Evolutionary conservation across 768 basidiomycete genomes (phyloP), one percentile per base, ranked within the genome.

Genomic region (Favolaschia claudopus): DNA sequence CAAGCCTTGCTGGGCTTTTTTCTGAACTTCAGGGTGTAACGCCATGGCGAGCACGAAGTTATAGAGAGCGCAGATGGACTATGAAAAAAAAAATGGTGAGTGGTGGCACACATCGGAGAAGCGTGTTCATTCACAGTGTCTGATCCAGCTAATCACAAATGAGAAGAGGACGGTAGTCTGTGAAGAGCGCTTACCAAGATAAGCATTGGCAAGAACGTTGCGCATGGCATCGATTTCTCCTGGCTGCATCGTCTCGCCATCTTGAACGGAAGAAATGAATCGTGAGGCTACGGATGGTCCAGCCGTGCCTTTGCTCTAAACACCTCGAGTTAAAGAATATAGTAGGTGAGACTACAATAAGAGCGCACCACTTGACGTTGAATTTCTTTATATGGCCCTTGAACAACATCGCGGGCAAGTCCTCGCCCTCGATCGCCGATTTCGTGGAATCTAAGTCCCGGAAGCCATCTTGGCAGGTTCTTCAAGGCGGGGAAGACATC

Each of bases 31-130:
- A 14, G 76, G 77, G 43, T 74, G 55, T 15, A 70, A 54, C 31
- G 67, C 58, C 70, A 77, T 72, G 2, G 70, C 69, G 12, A 74
- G 69, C 31, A 75, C 37, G 54, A 74, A 75, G 4, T 68, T 62
- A 5, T 64, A 51, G 2, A 76, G 51, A 24, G 66, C 56, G 13
- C 74, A 68, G 8, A 73, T 68, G 9, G 69, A 74, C 76, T 77
- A 24, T 42, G 40, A 24, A 24, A n/a, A n/a, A n/a, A n/a, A n/a
- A n/a, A n/a, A n/a, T n/a, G n/a, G 36, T 14, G 15, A 37, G 14
- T 15, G 15, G n/a, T n/a, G n/a, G n/a, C n/a, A n/a, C n/a, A n/a
- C n/a, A n/a, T n/a, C n/a, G n/a, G n/a, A n/a, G n/a, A n/a, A n/a
- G n/a, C n/a, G n/a, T n/a, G n/a, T n/a, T n/a, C 27, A 20, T 25